These are phyloP conservation scores for Xylaria venustula DNA, from an alignment of 495 filamentous ascomycete species.

Conservation along the genomic window DNA sequence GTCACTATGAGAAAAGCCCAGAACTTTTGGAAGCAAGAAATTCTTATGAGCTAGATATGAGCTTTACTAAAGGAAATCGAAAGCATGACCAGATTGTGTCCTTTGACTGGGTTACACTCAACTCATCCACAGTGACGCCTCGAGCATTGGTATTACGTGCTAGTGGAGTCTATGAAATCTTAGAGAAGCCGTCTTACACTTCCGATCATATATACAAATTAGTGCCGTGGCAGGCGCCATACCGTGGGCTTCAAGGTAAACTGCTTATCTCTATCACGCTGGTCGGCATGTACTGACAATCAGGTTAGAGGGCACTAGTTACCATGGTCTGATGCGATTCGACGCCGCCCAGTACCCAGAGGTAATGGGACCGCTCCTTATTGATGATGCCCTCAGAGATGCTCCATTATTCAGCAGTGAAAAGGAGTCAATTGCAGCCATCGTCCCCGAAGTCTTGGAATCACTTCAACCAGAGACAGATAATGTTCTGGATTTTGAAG, in stretches of 20 bases:
- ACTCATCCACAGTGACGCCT: slow-evolving; percentile 58
- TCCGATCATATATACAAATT: slow-evolving; percentile 49
- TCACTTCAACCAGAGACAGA: slow-evolving; percentile 20
- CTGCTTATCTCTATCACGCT: neutral
- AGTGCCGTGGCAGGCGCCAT: slow-evolving; percentile 45
- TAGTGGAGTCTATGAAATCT: slow-evolving; percentile 63
- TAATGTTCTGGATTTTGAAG: slow-evolving; percentile 26
- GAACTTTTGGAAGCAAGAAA: slow-evolving; percentile 52
- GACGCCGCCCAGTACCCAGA: slow-evolving; percentile 40
- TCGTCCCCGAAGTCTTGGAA: slow-evolving; percentile 36
- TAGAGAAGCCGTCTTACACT: slow-evolving; percentile 59
- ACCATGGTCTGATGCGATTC: slow-evolving; percentile 47
- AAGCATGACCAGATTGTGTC: slow-evolving; percentile 69
- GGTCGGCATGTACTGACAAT: slow-evolving; percentile 14
- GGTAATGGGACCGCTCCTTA: slow-evolving; percentile 43
- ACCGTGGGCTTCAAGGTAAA: slow-evolving; percentile 46
- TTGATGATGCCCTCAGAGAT: slow-evolving; percentile 41
- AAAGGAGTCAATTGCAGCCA: slow-evolving; percentile 27
- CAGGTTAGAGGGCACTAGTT: slow-evolving; percentile 38
- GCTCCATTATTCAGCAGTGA: slow-evolving; percentile 45
- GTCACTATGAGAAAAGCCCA: slow-evolving; percentile 40
- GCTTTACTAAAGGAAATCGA: slow-evolving; percentile 42
- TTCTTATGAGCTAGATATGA: slow-evolving; percentile 53
- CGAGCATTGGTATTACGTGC: slow-evolving; percentile 67
- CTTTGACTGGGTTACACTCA: slow-evolving; percentile 78